phyloP scores from a whole-genome alignment of 768 basidiomycete species.

The Boletus sp. region DNA sequence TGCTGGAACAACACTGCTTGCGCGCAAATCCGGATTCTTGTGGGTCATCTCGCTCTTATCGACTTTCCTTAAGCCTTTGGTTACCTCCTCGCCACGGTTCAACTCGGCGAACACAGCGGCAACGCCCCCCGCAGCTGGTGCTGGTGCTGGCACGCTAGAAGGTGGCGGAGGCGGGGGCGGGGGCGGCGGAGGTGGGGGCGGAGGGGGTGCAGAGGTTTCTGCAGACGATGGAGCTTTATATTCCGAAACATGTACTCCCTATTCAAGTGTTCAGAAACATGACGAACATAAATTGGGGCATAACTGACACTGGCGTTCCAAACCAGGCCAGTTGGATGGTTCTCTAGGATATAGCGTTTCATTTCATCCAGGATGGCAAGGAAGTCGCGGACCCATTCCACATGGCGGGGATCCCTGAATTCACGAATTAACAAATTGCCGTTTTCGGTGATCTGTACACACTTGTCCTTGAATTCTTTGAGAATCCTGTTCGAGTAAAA shows the following conservation, averaged over 20 bases:
- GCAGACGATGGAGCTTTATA: conserved; percentile 42
- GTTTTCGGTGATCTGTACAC: conserved; percentile 26
- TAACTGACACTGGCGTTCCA: conserved; percentile 82
- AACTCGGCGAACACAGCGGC: conserved; percentile 88
- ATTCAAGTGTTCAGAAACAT: background rate
- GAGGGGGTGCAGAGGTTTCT: conserved; percentile 31
- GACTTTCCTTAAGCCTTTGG: conserved; percentile 89
- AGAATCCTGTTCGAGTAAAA: conserved; percentile 91
- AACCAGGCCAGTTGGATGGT: conserved; percentile 79
- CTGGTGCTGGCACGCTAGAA: conserved; percentile 38
- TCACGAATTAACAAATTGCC: conserved; percentile 3
- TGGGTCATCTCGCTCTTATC: conserved; percentile 98
- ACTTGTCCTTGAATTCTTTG: conserved; percentile 94
- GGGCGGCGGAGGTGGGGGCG: conserved; percentile 55
- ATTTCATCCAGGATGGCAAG: conserved; percentile 70
- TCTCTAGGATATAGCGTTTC: conserved; percentile 79
- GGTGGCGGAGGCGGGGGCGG: conserved; percentile 58
- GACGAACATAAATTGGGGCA: background rate
- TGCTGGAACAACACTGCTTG: conserved; percentile 49
- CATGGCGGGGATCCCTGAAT: conserved; percentile 79
- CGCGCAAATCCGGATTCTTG: conserved; percentile 90
- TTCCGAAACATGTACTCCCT: conserved; percentile 60
- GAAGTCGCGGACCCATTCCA: conserved; percentile 84
- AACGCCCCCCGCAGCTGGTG: conserved; percentile 52
- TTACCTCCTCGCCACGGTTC: conserved; percentile 87